A percentile compares a stretch with the other conserved stretches of the same genome.
These are phyloP conservation scores for Vicia villosa DNA, from an alignment of 306 rosid genomes.

Conservation along the genomic window DNA sequence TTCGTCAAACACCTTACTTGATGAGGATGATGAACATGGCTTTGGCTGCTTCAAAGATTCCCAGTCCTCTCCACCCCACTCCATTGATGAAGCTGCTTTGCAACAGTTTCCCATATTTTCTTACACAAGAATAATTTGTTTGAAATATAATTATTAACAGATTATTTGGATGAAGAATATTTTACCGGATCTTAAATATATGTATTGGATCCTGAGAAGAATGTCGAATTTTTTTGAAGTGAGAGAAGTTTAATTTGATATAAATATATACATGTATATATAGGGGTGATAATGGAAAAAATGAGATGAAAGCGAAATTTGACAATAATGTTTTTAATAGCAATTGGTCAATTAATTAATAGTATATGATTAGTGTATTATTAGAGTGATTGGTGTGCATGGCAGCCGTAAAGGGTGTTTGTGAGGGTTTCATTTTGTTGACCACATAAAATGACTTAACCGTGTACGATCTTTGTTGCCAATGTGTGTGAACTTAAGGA, in stretches of 20 bases:
- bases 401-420: constrained; percentile 1
- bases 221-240: background rate
- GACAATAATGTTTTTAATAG: no score
- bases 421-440: background rate
- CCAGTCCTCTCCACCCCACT: constrained; percentile 58
- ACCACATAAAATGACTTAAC: no score
- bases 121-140: background rate
- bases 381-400: background rate
- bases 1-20: constrained; percentile 35
- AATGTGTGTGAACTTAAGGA: no score
- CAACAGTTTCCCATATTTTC: constrained; percentile 55
- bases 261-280: background rate
- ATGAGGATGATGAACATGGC: background rate
- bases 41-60: background rate
- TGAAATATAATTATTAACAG: background rate
- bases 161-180: no score
- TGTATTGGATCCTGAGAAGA: no score
- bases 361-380: background rate
- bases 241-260: background rate
- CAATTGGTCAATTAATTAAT: no score
- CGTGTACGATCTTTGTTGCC: no score
- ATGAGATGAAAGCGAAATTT: no score
- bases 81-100: constrained; percentile 6
- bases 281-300: background rate
- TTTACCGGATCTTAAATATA: no score